Evolutionary conservation across 1,139 yeast genomes (phyloP).

Genomic region (Taphrina flavorubra): DNA sequence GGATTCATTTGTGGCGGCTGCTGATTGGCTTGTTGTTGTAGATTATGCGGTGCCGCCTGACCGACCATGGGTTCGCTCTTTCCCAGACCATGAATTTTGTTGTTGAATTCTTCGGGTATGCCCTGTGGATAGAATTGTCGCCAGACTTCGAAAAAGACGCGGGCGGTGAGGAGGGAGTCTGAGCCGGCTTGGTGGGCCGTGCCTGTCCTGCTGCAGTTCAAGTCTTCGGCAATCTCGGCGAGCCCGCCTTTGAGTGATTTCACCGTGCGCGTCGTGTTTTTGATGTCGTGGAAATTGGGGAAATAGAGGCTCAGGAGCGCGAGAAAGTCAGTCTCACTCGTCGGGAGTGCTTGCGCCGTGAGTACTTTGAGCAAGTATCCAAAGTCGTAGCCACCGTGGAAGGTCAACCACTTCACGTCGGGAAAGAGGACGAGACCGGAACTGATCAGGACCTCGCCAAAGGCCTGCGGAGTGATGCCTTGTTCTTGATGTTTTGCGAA

Average conservation of each 20-base stretch:
- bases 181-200: slow-evolving; percentile 59
- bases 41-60: not conserved
- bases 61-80: slow-evolving; percentile 20
- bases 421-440: slow-evolving; percentile 82
- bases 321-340: slow-evolving; percentile 77
- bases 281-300: slow-evolving; percentile 85
- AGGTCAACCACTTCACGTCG: slow-evolving; percentile 83
- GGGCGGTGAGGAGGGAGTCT: slow-evolving; percentile 59
- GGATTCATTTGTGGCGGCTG: slow-evolving; percentile 28
- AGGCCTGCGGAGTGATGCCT: slow-evolving; percentile 80
- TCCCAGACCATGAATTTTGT: slow-evolving; percentile 39
- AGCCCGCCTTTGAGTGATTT: slow-evolving; percentile 50
- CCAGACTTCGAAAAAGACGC: slow-evolving; percentile 60
- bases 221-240: slow-evolving; percentile 60
- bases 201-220: slow-evolving; percentile 53
- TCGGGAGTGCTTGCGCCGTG: slow-evolving; percentile 78
- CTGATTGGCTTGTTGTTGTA: slow-evolving; percentile 15
- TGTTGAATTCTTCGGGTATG: slow-evolving; percentile 31
- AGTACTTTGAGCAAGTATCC: slow-evolving; percentile 84
- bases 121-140: slow-evolving; percentile 51
- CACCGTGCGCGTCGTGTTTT: slow-evolving; percentile 66
- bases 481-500: slow-evolving; percentile 73
- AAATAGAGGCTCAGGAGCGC: slow-evolving; percentile 74
- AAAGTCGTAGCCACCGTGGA: slow-evolving; percentile 92
- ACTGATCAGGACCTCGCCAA: slow-evolving; percentile 83